phyloP scores from a whole-genome alignment of 2,329 filamentous ascomycete genomes.

The Lecanosticta acicola region DNA sequence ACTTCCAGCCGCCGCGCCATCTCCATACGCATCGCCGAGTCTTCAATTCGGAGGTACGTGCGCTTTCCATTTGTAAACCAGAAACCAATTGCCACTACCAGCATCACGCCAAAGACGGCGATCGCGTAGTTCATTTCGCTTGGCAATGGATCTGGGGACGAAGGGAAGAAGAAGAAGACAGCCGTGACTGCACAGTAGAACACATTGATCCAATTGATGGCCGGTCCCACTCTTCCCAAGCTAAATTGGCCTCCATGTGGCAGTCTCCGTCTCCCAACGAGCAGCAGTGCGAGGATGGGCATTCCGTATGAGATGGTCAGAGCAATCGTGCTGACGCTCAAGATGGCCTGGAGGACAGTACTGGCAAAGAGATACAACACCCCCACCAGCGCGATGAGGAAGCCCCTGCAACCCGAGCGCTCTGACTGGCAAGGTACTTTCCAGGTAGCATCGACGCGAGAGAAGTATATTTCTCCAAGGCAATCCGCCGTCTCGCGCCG shows the following conservation, averaged over 20 bases:
- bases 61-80: constrained; percentile 47
- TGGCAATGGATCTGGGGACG: constrained; percentile 39
- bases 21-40: constrained; percentile 20
- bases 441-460: constrained; percentile 45
- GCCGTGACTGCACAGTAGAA: constrained; percentile 50
- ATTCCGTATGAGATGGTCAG: constrained; percentile 41
- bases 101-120: constrained; percentile 52
- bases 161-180: constrained; percentile 53
- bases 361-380: constrained; percentile 40
- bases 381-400: constrained; percentile 46
- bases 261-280: constrained; percentile 49
- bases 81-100: constrained; percentile 46
- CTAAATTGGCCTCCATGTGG: constrained; percentile 40
- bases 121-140: constrained; percentile 56
- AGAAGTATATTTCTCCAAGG: constrained; percentile 26
- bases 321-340: constrained; percentile 40
- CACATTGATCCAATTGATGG: constrained; percentile 41
- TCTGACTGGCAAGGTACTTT: constrained; percentile 48
- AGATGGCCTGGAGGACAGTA: constrained; percentile 41
- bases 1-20: constrained; percentile 15
- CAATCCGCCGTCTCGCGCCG: constrained; percentile 25
- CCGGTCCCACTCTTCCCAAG: constrained; percentile 36
- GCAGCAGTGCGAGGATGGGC: constrained; percentile 34
- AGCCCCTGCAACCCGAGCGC: constrained; percentile 50
- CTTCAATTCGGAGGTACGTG: constrained; percentile 30